Evolutionary conservation across 2,329 filamentous ascomycete genomes (phyloP).

Genomic region (Fusarium beomiforme): DNA sequence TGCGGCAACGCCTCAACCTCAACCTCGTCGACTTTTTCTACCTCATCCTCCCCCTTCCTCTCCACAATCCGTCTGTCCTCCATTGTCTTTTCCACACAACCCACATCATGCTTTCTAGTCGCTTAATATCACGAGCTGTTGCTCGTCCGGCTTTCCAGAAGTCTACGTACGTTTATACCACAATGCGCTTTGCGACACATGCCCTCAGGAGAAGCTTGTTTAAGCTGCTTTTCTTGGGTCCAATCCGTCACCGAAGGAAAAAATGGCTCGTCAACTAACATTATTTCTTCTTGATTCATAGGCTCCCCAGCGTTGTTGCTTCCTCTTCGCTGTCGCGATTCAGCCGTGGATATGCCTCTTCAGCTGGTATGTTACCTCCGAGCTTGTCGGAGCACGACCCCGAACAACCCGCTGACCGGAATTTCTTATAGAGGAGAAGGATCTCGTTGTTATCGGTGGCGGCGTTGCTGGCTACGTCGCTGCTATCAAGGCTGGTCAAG

Average conservation of each 20-base stretch:
- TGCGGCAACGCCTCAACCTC: constrained; percentile 40
- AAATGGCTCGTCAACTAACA: constrained; percentile 41
- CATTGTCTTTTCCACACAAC: constrained; percentile 43
- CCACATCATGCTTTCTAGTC: constrained; percentile 66
- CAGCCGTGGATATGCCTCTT: constrained; percentile 68
- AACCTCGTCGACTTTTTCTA: constrained; percentile 39
- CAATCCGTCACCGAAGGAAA: constrained; percentile 3
- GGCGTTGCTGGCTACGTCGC: constrained; percentile 99
- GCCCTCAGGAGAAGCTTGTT: constrained; percentile 11
- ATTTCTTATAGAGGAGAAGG: constrained; percentile 79
- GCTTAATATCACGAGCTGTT: constrained; percentile 68
- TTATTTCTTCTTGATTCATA: constrained; percentile 41
- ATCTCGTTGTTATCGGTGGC: constrained; percentile 96
- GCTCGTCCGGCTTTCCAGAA: constrained; percentile 66
- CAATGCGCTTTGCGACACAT: constrained; percentile 7
- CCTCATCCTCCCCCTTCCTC: constrained; percentile 29
- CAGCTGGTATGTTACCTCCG: constrained; percentile 59
- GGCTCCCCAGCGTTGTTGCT: constrained; percentile 60
- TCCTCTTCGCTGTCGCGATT: constrained; percentile 60
- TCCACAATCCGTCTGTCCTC: constrained; percentile 31
- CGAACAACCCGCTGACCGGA: constrained; percentile 32
- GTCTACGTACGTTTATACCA: constrained; percentile 58
- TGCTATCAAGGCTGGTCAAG: constrained; percentile 98
- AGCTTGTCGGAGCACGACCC: constrained; percentile 18
- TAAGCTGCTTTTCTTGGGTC: constrained; percentile 25